Evolutionary conservation across 495 filamentous ascomycete genomes (phyloP), one percentile per base, ranked within the genome.

Genomic region (Hypomontagnella submonticulosa): DNA sequence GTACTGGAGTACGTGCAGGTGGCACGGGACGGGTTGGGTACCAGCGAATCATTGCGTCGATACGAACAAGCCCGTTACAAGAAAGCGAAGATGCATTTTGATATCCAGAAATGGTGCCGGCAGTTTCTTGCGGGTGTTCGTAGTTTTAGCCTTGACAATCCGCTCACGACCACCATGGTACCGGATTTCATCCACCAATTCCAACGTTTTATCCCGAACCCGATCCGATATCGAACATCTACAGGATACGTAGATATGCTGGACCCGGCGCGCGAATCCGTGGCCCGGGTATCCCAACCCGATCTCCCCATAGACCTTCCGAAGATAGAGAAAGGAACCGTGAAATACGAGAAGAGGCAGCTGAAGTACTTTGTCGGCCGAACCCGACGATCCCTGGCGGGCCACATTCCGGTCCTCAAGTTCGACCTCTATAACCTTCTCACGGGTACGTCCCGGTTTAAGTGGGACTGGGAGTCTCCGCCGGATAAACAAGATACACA

Each of bases 161-260:
- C 72, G 15, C 27, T 74, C 1, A 9, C 46, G 10, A 34, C 11
- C n/a, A 57, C 66, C 3, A 32, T 76, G 11, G 59, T 84, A 7
- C 84, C 84, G 0, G 70, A 73, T 23, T 67, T 81, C 36, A 60
- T 83, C 1, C 75, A 79, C 60, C 80, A 84, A 66, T 88, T 85
- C 76, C 62, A 57, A 7, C 75, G 76, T 43, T 83, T 85, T 42
- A 57, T 87, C 11, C 82, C 78, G 0, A 68, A 72, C 15, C 51
- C 52, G 0, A 66, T 79, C 58, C 6, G 19, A 3, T 83, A 81
- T 50, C 20, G 41, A 27, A 80, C 72, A 1, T 12, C 48, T 0
- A 65, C 64, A 0, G 78, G 79, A 8, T 23, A 63, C 48, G 69
- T 79, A 27, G 34, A 48, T 4, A 27, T 75, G 9, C 3, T 42